Percentiles rank a stretch among this genome's conserved stretches.
phyloP scores from a whole-genome alignment of 768 basidiomycete species.

The Boletus sensibilis region DNA sequence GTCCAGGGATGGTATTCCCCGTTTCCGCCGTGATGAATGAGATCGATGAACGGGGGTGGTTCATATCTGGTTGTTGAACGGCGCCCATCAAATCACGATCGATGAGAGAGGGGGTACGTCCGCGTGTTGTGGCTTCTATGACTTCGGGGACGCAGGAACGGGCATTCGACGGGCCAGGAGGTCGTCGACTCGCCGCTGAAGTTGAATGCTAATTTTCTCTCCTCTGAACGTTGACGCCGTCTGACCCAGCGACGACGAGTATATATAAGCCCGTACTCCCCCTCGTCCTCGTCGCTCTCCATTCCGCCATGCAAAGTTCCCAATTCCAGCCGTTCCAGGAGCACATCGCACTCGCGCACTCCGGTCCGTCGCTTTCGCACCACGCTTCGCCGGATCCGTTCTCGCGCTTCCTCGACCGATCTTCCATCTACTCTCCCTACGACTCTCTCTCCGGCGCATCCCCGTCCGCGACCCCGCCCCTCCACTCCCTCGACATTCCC shows the following conservation, averaged over 20 bases:
- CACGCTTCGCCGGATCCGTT: conserved; percentile 23
- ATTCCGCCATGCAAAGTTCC: too few relatives aligned
- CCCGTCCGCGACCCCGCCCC: neutral
- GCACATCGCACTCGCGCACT: conserved; percentile 8
- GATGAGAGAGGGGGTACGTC: conserved; percentile 10
- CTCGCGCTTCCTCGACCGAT: conserved; percentile 32
- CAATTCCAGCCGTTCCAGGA: conserved; percentile 12
- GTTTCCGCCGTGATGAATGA: conserved; percentile 23
- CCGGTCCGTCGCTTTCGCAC: neutral
- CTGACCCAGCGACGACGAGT: neutral
- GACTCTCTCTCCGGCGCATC: neutral
- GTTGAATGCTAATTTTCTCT: conserved; percentile 24
- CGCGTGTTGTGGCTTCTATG: conserved; percentile 13
- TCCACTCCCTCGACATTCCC: conserved; percentile 22
- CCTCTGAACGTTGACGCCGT: neutral
- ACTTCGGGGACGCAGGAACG: conserved; percentile 21
- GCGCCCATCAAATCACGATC: conserved; percentile 26
- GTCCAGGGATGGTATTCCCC: conserved; percentile 20
- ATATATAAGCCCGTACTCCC: conserved; percentile 20
- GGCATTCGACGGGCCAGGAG: conserved; percentile 1
- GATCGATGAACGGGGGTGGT: neutral
- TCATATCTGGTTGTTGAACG: conserved; percentile 2
- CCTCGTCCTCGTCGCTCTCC: too few relatives aligned
- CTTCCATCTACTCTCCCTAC: conserved; percentile 17
- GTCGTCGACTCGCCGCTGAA: conserved; percentile 17